These are phyloP conservation scores for Lactuca saligna DNA, from an alignment of 129 eudicot species.

Conservation along the genomic window DNA sequence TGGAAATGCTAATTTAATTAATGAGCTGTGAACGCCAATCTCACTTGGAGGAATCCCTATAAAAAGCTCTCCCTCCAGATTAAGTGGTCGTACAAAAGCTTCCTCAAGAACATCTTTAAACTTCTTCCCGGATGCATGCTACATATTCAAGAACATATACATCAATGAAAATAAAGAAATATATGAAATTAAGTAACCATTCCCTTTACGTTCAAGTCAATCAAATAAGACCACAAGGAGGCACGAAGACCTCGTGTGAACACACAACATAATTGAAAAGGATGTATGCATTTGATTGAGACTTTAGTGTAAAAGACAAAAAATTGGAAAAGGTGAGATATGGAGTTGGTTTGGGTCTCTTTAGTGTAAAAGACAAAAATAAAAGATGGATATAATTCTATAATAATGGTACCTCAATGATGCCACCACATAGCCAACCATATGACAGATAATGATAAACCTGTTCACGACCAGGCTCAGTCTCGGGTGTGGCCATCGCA, in stretches of 20 bases:
- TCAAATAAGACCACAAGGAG: no score
- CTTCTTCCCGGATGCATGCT: constrained; percentile 72
- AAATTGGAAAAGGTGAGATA: neutral
- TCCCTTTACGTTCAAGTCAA: no score
- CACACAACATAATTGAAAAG: no score
- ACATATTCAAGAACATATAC: constrained; percentile 19
- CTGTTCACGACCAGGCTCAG: constrained; percentile 67
- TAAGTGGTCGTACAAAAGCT: constrained; percentile 63
- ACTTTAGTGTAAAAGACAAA: no score
- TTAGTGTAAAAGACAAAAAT: neutral
- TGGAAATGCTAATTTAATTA: neutral
- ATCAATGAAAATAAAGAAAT: neutral
- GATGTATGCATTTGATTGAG: no score
- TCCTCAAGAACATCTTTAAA: constrained; percentile 77
- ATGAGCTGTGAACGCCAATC: constrained; percentile 4
- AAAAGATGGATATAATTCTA: neutral
- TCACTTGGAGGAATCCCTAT: constrained; percentile 81
- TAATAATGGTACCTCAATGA: constrained; percentile 60
- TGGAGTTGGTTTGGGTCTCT: neutral
- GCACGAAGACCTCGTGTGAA: no score
- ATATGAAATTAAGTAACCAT: neutral
- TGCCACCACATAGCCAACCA: constrained; percentile 92
- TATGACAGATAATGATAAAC: constrained; percentile 72
- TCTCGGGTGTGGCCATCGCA: constrained; percentile 49
- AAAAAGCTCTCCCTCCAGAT: constrained; percentile 67